Percentiles rank a stretch among this genome's conserved stretches.
These are phyloP conservation scores for Naegleria fowleri DNA, from an alignment of 208 protist species.

Conservation along the genomic window DNA sequence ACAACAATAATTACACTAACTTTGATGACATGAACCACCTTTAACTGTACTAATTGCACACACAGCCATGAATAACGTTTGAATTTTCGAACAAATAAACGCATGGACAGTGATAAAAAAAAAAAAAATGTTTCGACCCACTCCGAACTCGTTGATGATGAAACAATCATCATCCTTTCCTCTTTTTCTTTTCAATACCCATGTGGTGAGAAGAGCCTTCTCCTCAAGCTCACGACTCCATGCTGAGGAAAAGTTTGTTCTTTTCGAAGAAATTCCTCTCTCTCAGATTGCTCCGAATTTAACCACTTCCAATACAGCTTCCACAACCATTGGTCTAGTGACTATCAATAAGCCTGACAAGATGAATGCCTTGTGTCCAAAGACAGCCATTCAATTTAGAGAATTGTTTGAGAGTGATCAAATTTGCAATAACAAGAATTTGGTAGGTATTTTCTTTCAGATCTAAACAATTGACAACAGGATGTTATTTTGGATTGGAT, in stretches of 20 bases:
- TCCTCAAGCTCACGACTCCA: not conserved
- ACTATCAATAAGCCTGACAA: constrained; percentile 40
- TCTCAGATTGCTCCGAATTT: not conserved
- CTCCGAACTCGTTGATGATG: not conserved
- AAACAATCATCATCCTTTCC: no score
- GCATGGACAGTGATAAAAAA: no score
- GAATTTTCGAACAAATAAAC: no score
- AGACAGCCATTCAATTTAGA: constrained; percentile 36
- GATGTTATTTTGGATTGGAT: no score
- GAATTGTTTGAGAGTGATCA: constrained; percentile 23
- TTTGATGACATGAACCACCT: no score
- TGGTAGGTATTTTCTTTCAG: constrained; percentile 33
- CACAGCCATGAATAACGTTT: no score
- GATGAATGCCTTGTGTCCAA: constrained; percentile 38
- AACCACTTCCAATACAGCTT: not conserved
- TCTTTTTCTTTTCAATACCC: no score
- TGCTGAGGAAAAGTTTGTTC: not conserved
- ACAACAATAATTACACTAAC: no score
- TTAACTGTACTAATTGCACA: no score
- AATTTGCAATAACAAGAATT: not conserved
- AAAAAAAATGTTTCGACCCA: no score
- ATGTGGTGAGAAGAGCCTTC: no score
- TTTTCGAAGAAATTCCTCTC: not conserved
- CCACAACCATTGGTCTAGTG: constrained; percentile 21
- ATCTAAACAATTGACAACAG: no score